Conservation (phyloP, 2,329 filamentous ascomycete species). For the Teratosphaeria zuluensis region DNA sequence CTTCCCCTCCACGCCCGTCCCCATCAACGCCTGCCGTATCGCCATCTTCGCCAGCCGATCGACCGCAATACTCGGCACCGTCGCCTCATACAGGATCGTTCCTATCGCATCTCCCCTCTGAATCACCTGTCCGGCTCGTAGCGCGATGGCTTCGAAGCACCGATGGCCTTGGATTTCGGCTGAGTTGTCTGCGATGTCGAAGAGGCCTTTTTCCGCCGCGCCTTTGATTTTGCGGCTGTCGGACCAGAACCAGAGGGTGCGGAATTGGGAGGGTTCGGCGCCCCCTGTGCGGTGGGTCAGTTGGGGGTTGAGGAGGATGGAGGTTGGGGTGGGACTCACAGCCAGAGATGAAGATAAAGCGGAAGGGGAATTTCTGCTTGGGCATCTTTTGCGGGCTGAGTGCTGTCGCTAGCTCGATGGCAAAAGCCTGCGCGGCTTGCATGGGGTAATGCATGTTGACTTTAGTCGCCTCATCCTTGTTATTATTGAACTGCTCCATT, state of each 20-base stretch:
- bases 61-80: conserved; percentile 22
- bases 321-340: conserved; percentile 5
- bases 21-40: conserved; percentile 21
- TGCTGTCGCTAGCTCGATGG: conserved; percentile 15
- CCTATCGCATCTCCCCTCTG: conserved; percentile 20
- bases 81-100: conserved; percentile 22
- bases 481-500: conserved; percentile 16
- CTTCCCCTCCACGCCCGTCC: conserved; percentile 19
- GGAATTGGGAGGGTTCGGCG: conserved; percentile 31
- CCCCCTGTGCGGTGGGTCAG: conserved; percentile 22
- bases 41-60: conserved; percentile 23
- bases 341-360: conserved; percentile 36
- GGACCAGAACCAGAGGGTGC: conserved; percentile 27
- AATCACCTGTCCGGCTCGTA: conserved; percentile 25
- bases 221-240: conserved; percentile 28
- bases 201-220: conserved; percentile 27
- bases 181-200: conserved; percentile 20
- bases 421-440: conserved; percentile 24
- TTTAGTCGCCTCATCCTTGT: conserved; percentile 23
- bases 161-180: conserved; percentile 21
- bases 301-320: neutral
- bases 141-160: conserved; percentile 26
- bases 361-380: conserved; percentile 27
- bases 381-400: conserved; percentile 16
- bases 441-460: conserved; percentile 24